phyloP scores from a whole-genome alignment of 148 eudicot genomes.

The Diospyros kaki region DNA sequence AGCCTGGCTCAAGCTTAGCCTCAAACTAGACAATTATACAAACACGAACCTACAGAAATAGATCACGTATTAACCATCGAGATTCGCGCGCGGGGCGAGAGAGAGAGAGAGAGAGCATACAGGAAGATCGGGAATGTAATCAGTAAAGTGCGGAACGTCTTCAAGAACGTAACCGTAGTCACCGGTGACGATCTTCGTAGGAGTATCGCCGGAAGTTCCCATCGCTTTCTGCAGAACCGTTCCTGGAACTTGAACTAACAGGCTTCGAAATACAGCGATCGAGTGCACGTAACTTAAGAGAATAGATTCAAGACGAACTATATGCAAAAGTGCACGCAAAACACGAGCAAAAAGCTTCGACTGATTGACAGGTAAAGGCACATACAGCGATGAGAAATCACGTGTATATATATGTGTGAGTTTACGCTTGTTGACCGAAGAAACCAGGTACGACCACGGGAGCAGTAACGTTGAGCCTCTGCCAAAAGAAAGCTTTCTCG shows the following conservation, averaged over 20 bases:
- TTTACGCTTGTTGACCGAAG: neutral
- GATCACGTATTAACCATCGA: neutral
- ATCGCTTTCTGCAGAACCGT: neutral
- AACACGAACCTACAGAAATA: no score
- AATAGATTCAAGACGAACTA: neutral
- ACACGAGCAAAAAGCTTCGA: neutral
- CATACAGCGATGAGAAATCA: neutral
- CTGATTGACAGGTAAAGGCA: neutral
- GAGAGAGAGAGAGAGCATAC: conserved; percentile 31
- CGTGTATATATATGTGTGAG: neutral
- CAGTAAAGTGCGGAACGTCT: conserved; percentile 85
- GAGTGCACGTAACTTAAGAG: neutral
- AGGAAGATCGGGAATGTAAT: conserved; percentile 56
- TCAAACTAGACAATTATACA: no score
- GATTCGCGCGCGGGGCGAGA: neutral
- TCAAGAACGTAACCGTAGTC: conserved; percentile 69
- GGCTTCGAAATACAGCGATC: conserved; percentile 7
- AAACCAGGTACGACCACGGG: neutral
- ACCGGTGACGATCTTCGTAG: conserved; percentile 46
- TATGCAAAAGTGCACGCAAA: neutral
- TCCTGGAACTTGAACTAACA: neutral
- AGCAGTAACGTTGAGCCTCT: conserved; percentile 7
- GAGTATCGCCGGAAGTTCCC: conserved; percentile 9
- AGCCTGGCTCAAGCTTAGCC: no score
- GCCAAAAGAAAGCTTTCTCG: neutral